phyloP scores from a whole-genome alignment of 192 early-diverging fungal genomes.

The Funneliformis mosseae region DNA sequence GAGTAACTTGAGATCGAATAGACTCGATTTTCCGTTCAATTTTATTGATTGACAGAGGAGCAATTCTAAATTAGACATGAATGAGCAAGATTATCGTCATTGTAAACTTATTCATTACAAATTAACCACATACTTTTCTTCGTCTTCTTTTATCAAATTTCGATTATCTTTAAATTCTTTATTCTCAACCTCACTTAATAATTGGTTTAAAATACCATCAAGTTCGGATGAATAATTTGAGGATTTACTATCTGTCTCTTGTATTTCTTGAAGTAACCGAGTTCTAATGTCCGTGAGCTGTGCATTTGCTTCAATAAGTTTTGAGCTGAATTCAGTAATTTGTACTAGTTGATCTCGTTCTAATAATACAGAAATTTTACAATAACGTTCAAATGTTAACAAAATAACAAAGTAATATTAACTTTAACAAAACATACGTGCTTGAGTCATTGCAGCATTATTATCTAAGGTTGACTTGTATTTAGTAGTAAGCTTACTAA shows the following conservation, averaged over 20 bases:
- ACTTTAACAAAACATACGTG: conserved; percentile 11
- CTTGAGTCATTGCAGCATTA: not conserved
- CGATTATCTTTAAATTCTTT: conserved; percentile 1
- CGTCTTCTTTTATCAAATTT: not conserved
- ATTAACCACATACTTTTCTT: conserved; percentile 5
- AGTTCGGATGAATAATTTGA: not conserved
- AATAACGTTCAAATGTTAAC: not conserved
- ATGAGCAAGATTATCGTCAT: not conserved
- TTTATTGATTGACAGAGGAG: not conserved
- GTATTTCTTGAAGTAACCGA: not conserved
- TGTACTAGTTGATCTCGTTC: not conserved
- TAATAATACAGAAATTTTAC: not conserved
- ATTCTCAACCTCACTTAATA: not conserved
- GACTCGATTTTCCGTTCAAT: not conserved
- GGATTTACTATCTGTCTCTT: not conserved
- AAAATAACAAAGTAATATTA: conserved; percentile 2
- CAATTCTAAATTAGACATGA: conserved; percentile 6
- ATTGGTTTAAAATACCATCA: not conserved
- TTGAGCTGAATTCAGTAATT: not conserved
- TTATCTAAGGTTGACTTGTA: not conserved
- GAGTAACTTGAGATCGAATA: not conserved
- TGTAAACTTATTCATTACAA: not conserved
- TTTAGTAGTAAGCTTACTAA: not conserved
- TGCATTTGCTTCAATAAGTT: conserved; percentile 4
- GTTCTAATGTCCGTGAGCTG: not conserved